A percentile compares a stretch with the other conserved stretches of the same genome.
phyloP scores from a whole-genome alignment of 1,284 basidiomycete species.

The Tylopilus sp. region DNA sequence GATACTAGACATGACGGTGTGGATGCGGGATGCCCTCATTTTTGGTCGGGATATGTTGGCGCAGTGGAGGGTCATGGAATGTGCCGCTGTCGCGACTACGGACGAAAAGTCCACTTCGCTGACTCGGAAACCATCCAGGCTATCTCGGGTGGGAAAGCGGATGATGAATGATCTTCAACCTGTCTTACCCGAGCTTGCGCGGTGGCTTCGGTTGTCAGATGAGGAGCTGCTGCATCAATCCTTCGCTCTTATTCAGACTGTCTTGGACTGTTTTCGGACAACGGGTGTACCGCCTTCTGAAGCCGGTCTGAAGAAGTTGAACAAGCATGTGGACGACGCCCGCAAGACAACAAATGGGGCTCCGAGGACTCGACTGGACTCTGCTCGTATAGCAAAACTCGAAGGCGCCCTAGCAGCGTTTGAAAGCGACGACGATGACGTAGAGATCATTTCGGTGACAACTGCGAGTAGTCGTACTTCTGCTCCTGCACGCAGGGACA shows the following conservation, averaged over 20 bases:
- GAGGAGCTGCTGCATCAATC: conserved; percentile 84
- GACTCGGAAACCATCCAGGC: conserved; percentile 33
- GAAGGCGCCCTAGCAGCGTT: conserved; percentile 56
- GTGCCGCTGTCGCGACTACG: conserved; percentile 45
- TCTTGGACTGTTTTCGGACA: conserved; percentile 66
- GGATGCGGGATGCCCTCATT: conserved; percentile 96
- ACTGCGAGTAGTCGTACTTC: conserved; percentile 14
- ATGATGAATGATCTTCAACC: conserved; percentile 77
- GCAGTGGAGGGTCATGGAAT: conserved; percentile 75
- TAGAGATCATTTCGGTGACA: conserved; percentile 36
- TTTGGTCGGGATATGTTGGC: conserved; percentile 82
- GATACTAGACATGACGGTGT: conserved; percentile 79
- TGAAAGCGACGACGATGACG: conserved; percentile 49
- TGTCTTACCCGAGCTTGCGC: conserved; percentile 71
- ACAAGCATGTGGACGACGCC: conserved; percentile 55
- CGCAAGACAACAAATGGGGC: conserved; percentile 43
- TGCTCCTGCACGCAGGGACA: conserved; percentile 10
- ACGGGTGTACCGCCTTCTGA: conserved; percentile 49
- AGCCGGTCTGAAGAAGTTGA: conserved; percentile 50
- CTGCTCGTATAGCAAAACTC: conserved; percentile 51
- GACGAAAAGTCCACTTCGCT: conserved; percentile 22
- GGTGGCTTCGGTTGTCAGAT: conserved; percentile 89
- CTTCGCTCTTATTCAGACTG: conserved; percentile 71
- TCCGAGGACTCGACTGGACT: conserved; percentile 53
- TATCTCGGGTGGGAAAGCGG: conserved; percentile 54